These are phyloP conservation scores for Fusarium sp. DNA, from an alignment of 2,329 filamentous ascomycete genomes.

Conservation along the genomic window DNA sequence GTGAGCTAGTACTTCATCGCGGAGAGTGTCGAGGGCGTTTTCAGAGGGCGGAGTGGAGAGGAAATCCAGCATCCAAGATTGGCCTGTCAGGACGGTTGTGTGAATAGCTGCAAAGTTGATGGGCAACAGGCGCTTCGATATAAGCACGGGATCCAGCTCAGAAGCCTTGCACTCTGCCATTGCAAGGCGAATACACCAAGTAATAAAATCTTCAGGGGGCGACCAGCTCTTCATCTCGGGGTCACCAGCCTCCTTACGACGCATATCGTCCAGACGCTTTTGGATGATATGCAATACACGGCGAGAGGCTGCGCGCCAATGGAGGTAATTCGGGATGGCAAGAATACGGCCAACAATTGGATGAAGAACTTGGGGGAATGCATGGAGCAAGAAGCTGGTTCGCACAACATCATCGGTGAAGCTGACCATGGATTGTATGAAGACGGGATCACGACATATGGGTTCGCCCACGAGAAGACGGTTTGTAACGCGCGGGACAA, in stretches of 20 bases:
- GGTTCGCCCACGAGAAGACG: constrained; percentile 57
- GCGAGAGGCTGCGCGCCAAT: constrained; percentile 60
- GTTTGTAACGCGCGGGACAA: constrained; percentile 61
- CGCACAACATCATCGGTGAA: constrained; percentile 65
- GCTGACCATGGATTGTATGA: constrained; percentile 61
- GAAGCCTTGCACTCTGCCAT: constrained; percentile 56
- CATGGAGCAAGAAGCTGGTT: constrained; percentile 60
- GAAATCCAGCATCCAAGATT: constrained; percentile 62
- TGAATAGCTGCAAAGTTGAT: constrained; percentile 72
- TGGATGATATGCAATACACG: constrained; percentile 63
- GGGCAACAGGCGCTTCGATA: constrained; percentile 66
- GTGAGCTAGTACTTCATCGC: constrained; percentile 57
- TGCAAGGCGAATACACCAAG: constrained; percentile 68
- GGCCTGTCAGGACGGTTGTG: constrained; percentile 67
- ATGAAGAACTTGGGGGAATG: constrained; percentile 63
- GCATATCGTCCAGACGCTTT: constrained; percentile 62
- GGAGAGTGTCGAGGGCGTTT: constrained; percentile 56
- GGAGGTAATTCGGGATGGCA: constrained; percentile 60
- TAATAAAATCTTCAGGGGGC: constrained; percentile 68
- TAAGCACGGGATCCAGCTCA: constrained; percentile 62
- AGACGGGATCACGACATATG: constrained; percentile 58
- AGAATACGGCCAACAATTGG: constrained; percentile 63
- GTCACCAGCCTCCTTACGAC: constrained; percentile 57
- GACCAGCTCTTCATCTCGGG: constrained; percentile 57
- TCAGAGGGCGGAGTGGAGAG: constrained; percentile 56